Conservation (phyloP, 1,284 basidiomycete species). For the Tranzscheliella williamsii region DNA sequence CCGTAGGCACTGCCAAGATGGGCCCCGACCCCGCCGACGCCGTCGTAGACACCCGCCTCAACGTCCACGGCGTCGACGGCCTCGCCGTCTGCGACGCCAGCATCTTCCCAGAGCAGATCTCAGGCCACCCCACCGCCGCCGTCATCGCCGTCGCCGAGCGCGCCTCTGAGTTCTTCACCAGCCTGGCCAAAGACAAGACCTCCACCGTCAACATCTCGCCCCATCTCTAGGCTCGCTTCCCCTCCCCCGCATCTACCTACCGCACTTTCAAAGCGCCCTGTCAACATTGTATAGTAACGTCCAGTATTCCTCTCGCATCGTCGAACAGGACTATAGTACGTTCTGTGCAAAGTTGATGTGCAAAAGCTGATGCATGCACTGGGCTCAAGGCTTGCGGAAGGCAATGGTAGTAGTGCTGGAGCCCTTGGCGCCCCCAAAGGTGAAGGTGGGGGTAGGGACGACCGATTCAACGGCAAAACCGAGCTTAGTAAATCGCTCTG, state of each 20-base stretch:
- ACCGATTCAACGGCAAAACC: conserved; percentile 47
- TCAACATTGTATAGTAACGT: not conserved
- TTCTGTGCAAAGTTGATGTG: not conserved
- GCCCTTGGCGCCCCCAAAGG: conserved; percentile 49
- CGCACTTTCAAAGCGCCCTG: no score
- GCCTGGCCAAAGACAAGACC: conserved; percentile 9
- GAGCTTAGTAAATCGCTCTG: conserved; percentile 65
- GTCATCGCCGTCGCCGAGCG: conserved; percentile 45
- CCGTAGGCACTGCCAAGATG: conserved; percentile 63
- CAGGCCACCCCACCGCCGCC: conserved; percentile 41
- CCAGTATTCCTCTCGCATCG: not conserved
- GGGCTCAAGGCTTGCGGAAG: conserved; percentile 13
- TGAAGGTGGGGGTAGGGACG: conserved; percentile 48
- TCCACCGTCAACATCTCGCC: conserved; percentile 10
- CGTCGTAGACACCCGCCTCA: conserved; percentile 39
- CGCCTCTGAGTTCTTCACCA: conserved; percentile 29
- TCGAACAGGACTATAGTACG: not conserved
- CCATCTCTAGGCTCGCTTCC: conserved; percentile 18
- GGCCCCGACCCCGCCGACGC: conserved; percentile 14
- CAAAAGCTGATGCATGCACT: not conserved
- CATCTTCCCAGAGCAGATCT: conserved; percentile 49
- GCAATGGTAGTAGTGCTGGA: conserved; percentile 46
- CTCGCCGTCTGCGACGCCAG: conserved; percentile 47
- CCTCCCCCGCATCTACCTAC: no score
- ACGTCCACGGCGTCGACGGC: conserved; percentile 36